Conservation (phyloP, 305 asterid genomes). For the Fraxinus xanthoxyloides region DNA sequence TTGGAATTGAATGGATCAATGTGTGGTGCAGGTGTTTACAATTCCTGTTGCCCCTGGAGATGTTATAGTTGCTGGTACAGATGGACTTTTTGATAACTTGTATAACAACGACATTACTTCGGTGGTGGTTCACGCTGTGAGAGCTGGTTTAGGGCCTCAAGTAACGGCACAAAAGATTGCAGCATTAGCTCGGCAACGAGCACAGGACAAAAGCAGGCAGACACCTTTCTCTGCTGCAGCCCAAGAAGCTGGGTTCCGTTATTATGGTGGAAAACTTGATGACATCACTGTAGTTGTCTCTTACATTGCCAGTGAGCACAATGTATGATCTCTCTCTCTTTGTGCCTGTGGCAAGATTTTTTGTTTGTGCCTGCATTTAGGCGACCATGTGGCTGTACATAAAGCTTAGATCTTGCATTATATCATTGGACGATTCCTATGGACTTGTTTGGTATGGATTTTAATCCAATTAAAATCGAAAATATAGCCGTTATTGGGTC, state of each 20-base stretch:
- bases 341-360: neutral
- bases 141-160: conserved; percentile 92
- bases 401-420: neutral
- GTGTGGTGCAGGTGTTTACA: conserved; percentile 67
- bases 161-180: conserved; percentile 93
- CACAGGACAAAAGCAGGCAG: conserved; percentile 83
- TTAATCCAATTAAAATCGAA: too few relatives aligned
- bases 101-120: conserved; percentile 81
- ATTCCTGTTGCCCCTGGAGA: conserved; percentile 93
- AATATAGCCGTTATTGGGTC: too few relatives aligned
- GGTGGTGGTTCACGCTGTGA: conserved; percentile 76
- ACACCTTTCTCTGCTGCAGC: conserved; percentile 98
- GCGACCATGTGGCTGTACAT: neutral
- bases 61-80: conserved; percentile 89
- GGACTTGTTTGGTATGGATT: too few relatives aligned
- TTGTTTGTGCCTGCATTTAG: neutral
- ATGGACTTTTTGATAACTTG: conserved; percentile 93
- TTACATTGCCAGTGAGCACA: conserved; percentile 58
- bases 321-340: conserved; percentile 37
- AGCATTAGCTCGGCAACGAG: conserved; percentile 93
- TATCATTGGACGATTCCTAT: neutral
- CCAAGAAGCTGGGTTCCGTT: conserved; percentile 96
- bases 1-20: conserved; percentile 16
- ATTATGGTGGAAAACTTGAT: conserved; percentile 77
- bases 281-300: conserved; percentile 93